Conservation (phyloP, 1,284 basidiomycete genomes). For the Ceratobasidium sp. region DNA sequence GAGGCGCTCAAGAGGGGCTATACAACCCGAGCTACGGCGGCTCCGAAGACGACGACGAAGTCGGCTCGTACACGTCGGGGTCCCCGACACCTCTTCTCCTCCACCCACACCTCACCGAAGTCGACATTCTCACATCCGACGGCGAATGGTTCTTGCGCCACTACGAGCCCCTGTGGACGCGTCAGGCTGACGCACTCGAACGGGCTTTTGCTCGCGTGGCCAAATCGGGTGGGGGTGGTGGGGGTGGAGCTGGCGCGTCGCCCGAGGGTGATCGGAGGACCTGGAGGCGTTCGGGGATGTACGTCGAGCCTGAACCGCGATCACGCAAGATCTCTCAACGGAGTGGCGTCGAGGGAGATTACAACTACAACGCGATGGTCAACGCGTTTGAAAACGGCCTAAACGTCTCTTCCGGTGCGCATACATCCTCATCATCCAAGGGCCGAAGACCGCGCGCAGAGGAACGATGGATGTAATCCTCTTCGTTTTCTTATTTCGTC, state of each 20-base stretch:
- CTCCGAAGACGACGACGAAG: conserved; percentile 30
- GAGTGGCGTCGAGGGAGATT: not conserved
- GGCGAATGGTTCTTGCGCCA: conserved; percentile 24
- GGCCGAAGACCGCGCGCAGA: conserved; percentile 26
- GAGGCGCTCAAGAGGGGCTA: conserved; percentile 8
- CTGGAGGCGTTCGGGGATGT: conserved; percentile 26
- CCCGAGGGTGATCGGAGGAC: conserved; percentile 13
- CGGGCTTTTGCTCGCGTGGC: conserved; percentile 28
- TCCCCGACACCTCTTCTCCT: conserved; percentile 11
- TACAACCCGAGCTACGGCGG: not conserved
- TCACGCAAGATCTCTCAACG: conserved; percentile 20
- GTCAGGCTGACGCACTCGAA: conserved; percentile 38
- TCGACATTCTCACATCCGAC: conserved; percentile 33
- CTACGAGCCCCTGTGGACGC: conserved; percentile 31
- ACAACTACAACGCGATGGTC: conserved; percentile 30
- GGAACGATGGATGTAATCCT: conserved; percentile 41
- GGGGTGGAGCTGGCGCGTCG: not conserved
- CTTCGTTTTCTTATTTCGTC: conserved; percentile 17
- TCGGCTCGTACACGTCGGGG: not conserved
- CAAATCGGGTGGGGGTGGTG: not conserved
- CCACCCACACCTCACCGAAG: conserved; percentile 27
- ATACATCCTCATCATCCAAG: conserved; percentile 3
- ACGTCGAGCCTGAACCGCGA: conserved; percentile 14
- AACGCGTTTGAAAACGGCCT: conserved; percentile 23
- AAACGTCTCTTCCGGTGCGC: conserved; percentile 13